These are phyloP conservation scores for Camelina hispida DNA, from an alignment of 345 rosid genomes.

Conservation along the genomic window DNA sequence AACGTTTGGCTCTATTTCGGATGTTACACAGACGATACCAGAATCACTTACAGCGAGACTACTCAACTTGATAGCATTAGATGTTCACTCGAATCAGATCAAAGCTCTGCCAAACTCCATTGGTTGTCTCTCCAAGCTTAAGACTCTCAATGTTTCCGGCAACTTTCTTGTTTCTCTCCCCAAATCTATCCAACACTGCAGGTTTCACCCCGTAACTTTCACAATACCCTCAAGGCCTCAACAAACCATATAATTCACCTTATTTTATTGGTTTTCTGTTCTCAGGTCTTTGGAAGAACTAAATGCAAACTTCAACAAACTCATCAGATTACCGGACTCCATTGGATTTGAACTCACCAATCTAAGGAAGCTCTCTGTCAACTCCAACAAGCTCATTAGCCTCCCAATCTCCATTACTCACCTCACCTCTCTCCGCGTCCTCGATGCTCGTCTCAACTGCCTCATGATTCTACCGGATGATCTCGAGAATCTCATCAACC, in stretches of 20 bases:
- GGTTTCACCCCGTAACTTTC: conserved; percentile 46
- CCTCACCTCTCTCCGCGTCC: conserved; percentile 57
- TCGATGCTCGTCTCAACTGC: conserved; percentile 84
- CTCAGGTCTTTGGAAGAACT: conserved; percentile 78
- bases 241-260: conserved; percentile 1
- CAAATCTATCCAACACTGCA: conserved; percentile 80
- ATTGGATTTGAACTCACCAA: conserved; percentile 74
- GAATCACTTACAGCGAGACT: conserved; percentile 85
- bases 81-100: conserved; percentile 83
- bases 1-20: not conserved
- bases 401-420: conserved; percentile 77
- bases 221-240: conserved; percentile 11
- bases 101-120: conserved; percentile 78
- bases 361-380: conserved; percentile 69
- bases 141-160: conserved; percentile 76
- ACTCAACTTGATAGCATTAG: conserved; percentile 73
- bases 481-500: conserved; percentile 72
- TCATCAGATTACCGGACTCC: conserved; percentile 64
- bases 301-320: conserved; percentile 91
- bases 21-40: conserved; percentile 65
- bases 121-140: conserved; percentile 86
- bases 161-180: conserved; percentile 70
- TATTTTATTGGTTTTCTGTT: not conserved
- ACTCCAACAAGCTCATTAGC: conserved; percentile 71
- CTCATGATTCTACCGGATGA: conserved; percentile 75